Evolutionary conservation across 2,329 filamentous ascomycete genomes (phyloP), one percentile per base, ranked within the genome.

Genomic region (Xylaria sp.): DNA sequence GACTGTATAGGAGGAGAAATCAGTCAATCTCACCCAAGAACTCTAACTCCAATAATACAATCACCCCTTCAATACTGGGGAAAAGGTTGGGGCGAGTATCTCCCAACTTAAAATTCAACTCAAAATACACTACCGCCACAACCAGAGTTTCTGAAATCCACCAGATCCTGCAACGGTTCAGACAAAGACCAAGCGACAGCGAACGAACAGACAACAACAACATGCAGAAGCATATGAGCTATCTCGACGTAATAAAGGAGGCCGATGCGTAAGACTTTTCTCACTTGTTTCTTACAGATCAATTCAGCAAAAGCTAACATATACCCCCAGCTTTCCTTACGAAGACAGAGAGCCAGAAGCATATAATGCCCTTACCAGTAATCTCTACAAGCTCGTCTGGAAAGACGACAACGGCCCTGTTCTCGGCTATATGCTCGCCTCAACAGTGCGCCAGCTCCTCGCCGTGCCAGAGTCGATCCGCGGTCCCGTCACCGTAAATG

Each of bases 291-390:
- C 18, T 37, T 44, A 20, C 8, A 4, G 2, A 12, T 46, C 8
- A 28, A 8, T 12, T 32, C 13, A 10, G 28, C n/a, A 18, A 13
- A 56, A 59, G 61, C 59, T 61, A 57, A 64, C 64, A 54, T 1
- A 3, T 57, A 46, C 37, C 65, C 41, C 66, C 56, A 95, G 92
- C 76, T 97, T 97, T 77, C 94, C 94, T 1, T 93, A 97, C 81
- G 85, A 87, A 65, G 85, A 91, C 65, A 85, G 84, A 64, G 83
- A 90, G 72, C 86, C 88, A 10, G 78, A 86, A 67, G 82, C 83
- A 60, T 89, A 91, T 79, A 81, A 85, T 54, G 80, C 83, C 52
- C 81, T 87, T 70, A 81, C 88, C 68, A 87, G 89, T 75, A 85
- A 84, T 32, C 86, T 97, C 71, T 93, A 90, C 77, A 89, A 92